Conservation (phyloP, 306 rosid genomes). For the Comarum palustre region DNA sequence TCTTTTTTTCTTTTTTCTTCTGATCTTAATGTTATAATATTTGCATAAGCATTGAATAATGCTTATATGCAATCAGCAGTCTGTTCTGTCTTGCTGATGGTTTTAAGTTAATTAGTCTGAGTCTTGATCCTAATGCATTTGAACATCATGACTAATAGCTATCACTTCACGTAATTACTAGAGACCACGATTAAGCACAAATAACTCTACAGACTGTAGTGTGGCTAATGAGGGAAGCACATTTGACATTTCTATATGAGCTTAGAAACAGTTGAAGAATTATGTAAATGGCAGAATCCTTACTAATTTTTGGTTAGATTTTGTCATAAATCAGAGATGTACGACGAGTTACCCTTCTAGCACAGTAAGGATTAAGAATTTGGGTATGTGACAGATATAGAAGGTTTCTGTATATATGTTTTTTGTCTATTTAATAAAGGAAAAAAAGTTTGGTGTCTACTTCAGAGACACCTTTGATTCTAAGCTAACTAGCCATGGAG, state of each 20-base stretch:
- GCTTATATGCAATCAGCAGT: conserved; percentile 5
- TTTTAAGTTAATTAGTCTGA: conserved; percentile 16
- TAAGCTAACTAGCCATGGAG: conserved; percentile 41
- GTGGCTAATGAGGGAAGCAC: neutral
- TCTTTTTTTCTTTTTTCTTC: conserved; percentile 7
- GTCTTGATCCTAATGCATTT: conserved; percentile 26
- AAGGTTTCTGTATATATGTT: neutral
- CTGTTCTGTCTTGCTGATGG: conserved; percentile 9
- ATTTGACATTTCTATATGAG: neutral
- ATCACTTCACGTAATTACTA: too few relatives aligned
- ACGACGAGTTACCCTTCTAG: neutral
- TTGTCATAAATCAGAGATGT: neutral
- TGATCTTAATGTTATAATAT: conserved; percentile 12
- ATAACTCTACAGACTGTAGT: neutral
- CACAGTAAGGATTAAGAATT: neutral
- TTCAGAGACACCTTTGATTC: conserved; percentile 45
- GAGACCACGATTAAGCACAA: neutral
- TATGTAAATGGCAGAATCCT: neutral
- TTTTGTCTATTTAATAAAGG: neutral
- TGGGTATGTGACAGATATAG: neutral
- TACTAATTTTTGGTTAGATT: neutral
- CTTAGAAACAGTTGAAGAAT: neutral
- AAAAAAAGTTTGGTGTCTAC: conserved; percentile 16
- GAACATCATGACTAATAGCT: neutral
- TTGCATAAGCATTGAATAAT: conserved; percentile 2